Evolutionary conservation across 1,284 basidiomycete species (phyloP).

Genomic region (Ustilago trichophora): DNA sequence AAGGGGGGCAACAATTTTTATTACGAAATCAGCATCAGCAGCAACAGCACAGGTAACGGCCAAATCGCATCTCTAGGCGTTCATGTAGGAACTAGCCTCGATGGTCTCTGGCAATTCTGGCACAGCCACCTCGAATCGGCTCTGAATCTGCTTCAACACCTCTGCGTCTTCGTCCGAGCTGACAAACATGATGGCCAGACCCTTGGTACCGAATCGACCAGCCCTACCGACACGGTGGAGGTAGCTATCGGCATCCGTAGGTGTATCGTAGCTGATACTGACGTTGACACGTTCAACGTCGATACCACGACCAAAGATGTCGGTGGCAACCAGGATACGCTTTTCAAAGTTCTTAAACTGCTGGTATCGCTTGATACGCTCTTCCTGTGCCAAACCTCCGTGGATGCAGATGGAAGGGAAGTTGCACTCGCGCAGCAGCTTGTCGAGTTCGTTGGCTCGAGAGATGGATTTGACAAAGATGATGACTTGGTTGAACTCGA

Average conservation of each 20-base stretch:
- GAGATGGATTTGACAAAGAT: constrained; percentile 99
- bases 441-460: constrained; percentile 95
- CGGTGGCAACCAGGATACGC: constrained; percentile 72
- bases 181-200: constrained; percentile 97
- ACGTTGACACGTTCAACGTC: constrained; percentile 66
- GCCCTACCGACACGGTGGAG: constrained; percentile 98
- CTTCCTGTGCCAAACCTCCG: constrained; percentile 90
- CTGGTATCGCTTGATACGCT: constrained; percentile 96
- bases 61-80: constrained; percentile 39
- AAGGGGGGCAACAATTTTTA: too few relatives aligned
- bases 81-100: constrained; percentile 73
- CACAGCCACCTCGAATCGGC: constrained; percentile 90
- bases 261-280: constrained; percentile 75
- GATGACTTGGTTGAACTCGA: constrained; percentile 99
- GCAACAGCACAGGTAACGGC: too few relatives aligned
- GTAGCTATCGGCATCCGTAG: constrained; percentile 96
- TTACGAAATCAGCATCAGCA: too few relatives aligned
- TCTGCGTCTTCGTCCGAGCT: constrained; percentile 89
- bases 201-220: constrained; percentile 98
- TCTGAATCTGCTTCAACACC: constrained; percentile 90
- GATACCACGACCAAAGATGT: constrained; percentile 66
- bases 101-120: constrained; percentile 91
- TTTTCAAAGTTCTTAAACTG: constrained; percentile 99
- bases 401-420: constrained; percentile 99
- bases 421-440: constrained; percentile 94